Percentiles rank a stretch among this genome's conserved stretches.
phyloP scores from a whole-genome alignment of 108 stramenopile species.

The Asterionellopsis glacialis region DNA sequence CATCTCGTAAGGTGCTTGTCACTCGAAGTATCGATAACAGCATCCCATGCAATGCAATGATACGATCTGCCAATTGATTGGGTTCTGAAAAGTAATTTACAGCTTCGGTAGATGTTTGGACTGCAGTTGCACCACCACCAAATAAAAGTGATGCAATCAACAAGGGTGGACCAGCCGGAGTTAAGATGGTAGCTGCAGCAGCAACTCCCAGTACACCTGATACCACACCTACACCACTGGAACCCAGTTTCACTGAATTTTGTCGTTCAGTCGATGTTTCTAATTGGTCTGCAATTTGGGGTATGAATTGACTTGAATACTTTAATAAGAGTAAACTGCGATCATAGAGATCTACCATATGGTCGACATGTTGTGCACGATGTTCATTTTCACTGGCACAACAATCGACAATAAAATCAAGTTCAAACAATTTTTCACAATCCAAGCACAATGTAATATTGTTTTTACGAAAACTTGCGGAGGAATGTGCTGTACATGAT shows the following conservation, averaged over 20 bases:
- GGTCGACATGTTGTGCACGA: conserved; percentile 30
- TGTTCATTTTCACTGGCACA: conserved; percentile 9
- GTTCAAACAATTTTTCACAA: conserved; percentile 50
- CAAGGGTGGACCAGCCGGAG: conserved; percentile 63
- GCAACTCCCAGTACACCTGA: conserved; percentile 63
- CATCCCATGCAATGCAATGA: conserved; percentile 57
- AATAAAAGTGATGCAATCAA: conserved; percentile 66
- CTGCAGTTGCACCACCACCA: conserved; percentile 60
- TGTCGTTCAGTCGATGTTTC: conserved; percentile 34
- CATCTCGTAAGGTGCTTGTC: conserved; percentile 28
- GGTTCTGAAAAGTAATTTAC: conserved; percentile 61
- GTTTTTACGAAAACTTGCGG: conserved; percentile 33
- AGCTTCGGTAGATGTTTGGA: conserved; percentile 47
- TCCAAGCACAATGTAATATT: conserved; percentile 45
- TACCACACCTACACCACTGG: conserved; percentile 47
- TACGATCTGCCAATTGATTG: conserved; percentile 52
- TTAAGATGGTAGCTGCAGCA: conserved; percentile 55
- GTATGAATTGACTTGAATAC: conserved; percentile 54
- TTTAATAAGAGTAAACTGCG: conserved; percentile 45
- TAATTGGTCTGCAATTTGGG: conserved; percentile 31
- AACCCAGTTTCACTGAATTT: conserved; percentile 48
- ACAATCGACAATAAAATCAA: conserved; percentile 37
- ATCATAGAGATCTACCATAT: conserved; percentile 69
- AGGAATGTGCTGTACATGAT: conserved; percentile 32
- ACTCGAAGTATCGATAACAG: conserved; percentile 36